Base-by-base conservation (phyloP, 805 yeast species). In the Candida maesae region DNA sequence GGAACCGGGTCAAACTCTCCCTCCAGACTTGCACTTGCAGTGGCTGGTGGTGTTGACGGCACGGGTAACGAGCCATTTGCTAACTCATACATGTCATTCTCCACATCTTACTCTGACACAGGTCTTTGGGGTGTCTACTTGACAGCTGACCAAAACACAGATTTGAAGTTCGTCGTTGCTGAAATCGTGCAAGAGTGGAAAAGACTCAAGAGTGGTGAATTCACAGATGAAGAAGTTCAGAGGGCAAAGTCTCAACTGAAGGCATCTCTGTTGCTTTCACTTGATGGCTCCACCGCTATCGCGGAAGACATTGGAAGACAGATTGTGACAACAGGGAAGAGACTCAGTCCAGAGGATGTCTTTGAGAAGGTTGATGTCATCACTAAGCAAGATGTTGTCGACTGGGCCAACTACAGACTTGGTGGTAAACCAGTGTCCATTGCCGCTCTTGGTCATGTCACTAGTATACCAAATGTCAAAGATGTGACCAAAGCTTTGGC, bases 251-350 rank as follows among this genome's bases (percentile, higher is more conserved):
- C 96, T 2, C 97, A 90, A 66, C 72, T 93, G 50, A 90, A 91
- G 67, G 98, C 98, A 1, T 86, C 96, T 0, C 70, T 93, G 41
- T 72, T 93, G 37, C 70, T 93, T 42, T 85, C 96, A 6, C 71
- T 93, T 34, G 99, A 93, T 63, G 96, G 96, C 47, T 81, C 96
- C 12, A 89, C 98, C 7, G 91, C 97, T 6, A 79, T 89, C 36
- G 97, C 97, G 24, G 99, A 93, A 66, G 98, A 93, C 64, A 88
- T 93, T 53, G 99, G 99, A 20, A 81, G 99, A 65, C 99, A 93
- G 64, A 72, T 93, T 41, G 95, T 93, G 33, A 91, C 96, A 39
- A 90, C 98, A 3, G 99, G 99, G 23, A 65, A 68, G 39, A 64
- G 74, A 51, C 50, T 68, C 35, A 65, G 73, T 10, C 74, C 74